Evolutionary conservation across 805 yeast genomes (phyloP), one percentile per base, ranked within the genome.

Genomic region (Saccharomycopsis schoenii): DNA sequence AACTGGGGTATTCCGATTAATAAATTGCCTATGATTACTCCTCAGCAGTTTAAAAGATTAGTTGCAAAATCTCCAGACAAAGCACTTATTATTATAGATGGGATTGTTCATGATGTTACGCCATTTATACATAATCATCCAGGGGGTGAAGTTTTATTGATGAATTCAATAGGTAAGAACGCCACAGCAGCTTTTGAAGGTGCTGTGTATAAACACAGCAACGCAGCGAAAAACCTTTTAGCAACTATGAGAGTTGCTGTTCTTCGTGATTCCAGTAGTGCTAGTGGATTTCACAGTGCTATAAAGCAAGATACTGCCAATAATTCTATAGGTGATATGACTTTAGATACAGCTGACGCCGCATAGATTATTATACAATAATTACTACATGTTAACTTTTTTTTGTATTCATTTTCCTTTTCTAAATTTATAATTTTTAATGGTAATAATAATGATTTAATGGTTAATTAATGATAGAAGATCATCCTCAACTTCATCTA

Each of bases 1-100:
- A 88, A 89, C 74, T 92, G 97, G 97, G 97, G 97, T 21, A 88
- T 92, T 1, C 96, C 97, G 2, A 86, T 93, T 59, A 93, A 91
- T 65, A 86, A 85, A 71, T 77, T 92, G 15, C 97, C 98, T 0
- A 71, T 62, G 21, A 70, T 83, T 65, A 80, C 83, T 60, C 78
- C 78, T 56, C 82, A 79, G 57, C 84, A 81, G 64, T 83, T 82
- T 72, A 72, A 70, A 65, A 65, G 64, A 54, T 21, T 62, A 6
- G 74, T 75, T 2, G 25, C 21, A 24, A 66, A 66, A 34, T 77
- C 72, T 57, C 77, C 78, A 64, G 71, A 76, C 69, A 71, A 84
- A 56, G 84, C 86, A 37, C 80, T 90, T 65, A 89, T 90, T 36
- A 89, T 90, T 14, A 89, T 92, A 56, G 88, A 89, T 54, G 96